Evolutionary conservation across 2,329 filamentous ascomycete species (phyloP).

Genomic region (Pyrenochaeta sp.): DNA sequence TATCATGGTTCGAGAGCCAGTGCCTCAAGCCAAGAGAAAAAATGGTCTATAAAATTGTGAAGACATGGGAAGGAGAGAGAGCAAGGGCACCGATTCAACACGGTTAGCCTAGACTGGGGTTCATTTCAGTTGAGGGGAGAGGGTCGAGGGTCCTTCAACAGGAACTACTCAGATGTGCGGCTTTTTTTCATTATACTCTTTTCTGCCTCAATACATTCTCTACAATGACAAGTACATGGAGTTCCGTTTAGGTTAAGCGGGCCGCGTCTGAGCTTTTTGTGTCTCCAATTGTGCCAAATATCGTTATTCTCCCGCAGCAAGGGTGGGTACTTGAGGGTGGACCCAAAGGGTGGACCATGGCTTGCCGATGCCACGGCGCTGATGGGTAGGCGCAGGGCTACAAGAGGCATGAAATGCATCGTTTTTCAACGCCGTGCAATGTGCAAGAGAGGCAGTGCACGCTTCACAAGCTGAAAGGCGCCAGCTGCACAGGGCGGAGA

Average conservation of each 20-base stretch:
- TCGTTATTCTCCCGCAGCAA: no score
- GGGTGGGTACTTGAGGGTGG: no score
- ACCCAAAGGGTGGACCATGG: no score
- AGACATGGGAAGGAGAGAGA: neutral
- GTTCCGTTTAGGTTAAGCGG: no score
- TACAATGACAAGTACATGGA: no score
- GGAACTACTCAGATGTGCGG: conserved; percentile 5
- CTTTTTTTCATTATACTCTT: neutral
- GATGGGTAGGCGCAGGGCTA: no score
- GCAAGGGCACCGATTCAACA: conserved; percentile 37
- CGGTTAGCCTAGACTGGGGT: conserved; percentile 8
- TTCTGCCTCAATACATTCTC: no score
- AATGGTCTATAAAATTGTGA: conserved; percentile 7
- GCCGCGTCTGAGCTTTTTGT: no score
- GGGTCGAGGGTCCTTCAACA: conserved; percentile 32
- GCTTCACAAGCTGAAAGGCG: conserved; percentile 6
- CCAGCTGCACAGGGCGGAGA: neutral
- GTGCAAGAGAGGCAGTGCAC: conserved; percentile 21
- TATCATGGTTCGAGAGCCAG: conserved; percentile 83
- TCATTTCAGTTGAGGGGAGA: neutral
- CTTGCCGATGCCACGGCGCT: no score
- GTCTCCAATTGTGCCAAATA: no score
- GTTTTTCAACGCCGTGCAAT: no score
- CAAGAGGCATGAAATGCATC: no score
- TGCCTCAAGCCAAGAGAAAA: conserved; percentile 27